phyloP scores from a whole-genome alignment of 1,284 basidiomycete genomes.

The Tilletia caries region DNA sequence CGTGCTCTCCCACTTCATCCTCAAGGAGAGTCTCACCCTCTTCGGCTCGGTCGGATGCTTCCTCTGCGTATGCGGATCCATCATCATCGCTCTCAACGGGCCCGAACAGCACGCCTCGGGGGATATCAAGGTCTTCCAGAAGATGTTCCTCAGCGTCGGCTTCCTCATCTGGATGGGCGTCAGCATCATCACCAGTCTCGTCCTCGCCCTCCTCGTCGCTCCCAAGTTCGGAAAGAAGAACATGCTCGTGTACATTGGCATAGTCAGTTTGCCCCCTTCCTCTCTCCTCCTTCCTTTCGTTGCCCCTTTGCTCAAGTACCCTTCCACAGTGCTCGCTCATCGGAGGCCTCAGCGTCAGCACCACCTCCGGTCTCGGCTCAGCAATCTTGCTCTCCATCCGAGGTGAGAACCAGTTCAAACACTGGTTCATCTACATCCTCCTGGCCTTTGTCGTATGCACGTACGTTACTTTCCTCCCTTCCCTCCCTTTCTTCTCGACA shows the following conservation, averaged over 20 bases:
- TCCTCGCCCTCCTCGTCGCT: constrained; percentile 67
- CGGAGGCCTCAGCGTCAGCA: constrained; percentile 91
- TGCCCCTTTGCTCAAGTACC: too few species aligned
- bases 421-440: constrained; percentile 60
- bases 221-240: constrained; percentile 84
- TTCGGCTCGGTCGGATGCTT: constrained; percentile 66
- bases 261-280: constrained; percentile 11
- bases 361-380: constrained; percentile 87
- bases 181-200: constrained; percentile 33
- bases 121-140: constrained; percentile 73
- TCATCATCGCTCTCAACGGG: constrained; percentile 66
- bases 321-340: constrained; percentile 73
- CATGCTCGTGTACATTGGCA: constrained; percentile 79
- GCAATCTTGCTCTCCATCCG: constrained; percentile 81
- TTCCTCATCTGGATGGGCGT: constrained; percentile 73
- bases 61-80: constrained; percentile 80
- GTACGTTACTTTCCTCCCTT: too few species aligned
- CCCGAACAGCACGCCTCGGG: constrained; percentile 76
- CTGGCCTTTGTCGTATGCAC: constrained; percentile 80
- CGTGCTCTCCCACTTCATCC: constrained; percentile 84
- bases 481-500: too few species aligned
- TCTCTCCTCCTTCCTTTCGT: not conserved
- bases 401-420: constrained; percentile 78
- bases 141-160: constrained; percentile 78
- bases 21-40: constrained; percentile 73